Evolutionary conservation across 257 asterid genomes (phyloP).

Genomic region (Lycium barbarum): DNA sequence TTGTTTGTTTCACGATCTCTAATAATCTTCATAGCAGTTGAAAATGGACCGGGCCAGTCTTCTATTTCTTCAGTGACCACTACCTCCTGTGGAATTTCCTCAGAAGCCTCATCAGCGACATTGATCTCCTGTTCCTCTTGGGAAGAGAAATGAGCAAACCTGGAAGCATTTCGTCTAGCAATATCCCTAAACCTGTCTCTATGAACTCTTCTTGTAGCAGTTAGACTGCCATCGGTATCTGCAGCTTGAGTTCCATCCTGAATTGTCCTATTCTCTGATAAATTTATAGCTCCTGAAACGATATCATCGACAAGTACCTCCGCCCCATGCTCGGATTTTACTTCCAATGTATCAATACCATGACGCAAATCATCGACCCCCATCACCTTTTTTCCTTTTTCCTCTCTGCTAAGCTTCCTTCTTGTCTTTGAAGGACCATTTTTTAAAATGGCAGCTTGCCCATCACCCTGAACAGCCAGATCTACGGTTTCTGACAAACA

Average conservation of each 20-base stretch:
- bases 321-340: conserved; percentile 24
- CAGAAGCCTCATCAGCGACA: conserved; percentile 45
- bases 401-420: conserved; percentile 50
- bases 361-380: conserved; percentile 40
- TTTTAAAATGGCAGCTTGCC: not conserved
- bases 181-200: conserved; percentile 61
- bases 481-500: conserved; percentile 28
- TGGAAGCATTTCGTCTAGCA: conserved; percentile 73
- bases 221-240: conserved; percentile 34
- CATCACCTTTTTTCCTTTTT: conserved; percentile 63
- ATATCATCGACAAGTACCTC: conserved; percentile 35
- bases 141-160: conserved; percentile 83
- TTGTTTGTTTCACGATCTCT: conserved; percentile 60
- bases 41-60: conserved; percentile 98
- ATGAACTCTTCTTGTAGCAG: conserved; percentile 37
- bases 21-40: conserved; percentile 86
- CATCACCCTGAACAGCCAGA: conserved; percentile 28
- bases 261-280: conserved; percentile 39
- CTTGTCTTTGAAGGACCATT: conserved; percentile 41
- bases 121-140: conserved; percentile 49
- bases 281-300: conserved; percentile 33
- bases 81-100: conserved; percentile 46
- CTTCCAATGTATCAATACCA: conserved; percentile 27
- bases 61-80: conserved; percentile 40
- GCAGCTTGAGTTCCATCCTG: conserved; percentile 38